A percentile compares a stretch with the other conserved stretches of the same genome.
Conservation (phyloP, 2,329 filamentous ascomycete species). For the Ceratocystis cubensis region DNA sequence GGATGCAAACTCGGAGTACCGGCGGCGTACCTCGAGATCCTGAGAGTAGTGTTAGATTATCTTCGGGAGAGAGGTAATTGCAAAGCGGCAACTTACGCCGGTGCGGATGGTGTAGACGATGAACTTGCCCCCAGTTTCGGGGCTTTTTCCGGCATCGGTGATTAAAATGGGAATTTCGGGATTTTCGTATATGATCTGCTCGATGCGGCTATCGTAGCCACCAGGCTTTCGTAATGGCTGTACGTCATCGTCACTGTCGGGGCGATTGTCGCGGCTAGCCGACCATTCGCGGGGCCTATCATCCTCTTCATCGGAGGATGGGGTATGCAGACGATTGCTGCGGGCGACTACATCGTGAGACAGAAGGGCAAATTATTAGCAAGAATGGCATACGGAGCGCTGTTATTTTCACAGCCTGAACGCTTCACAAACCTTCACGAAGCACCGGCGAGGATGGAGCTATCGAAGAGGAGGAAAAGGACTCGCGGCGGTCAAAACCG, state of each 20-base stretch:
- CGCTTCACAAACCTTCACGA: slow-evolving; percentile 42
- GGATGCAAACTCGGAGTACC: slow-evolving; percentile 94
- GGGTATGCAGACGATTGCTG: slow-evolving; percentile 13
- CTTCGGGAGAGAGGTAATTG: slow-evolving; percentile 7
- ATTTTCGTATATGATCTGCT: slow-evolving; percentile 95
- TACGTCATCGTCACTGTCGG: slow-evolving; percentile 34
- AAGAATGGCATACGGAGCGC: neutral
- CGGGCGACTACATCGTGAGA: slow-evolving; percentile 7
- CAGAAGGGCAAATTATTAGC: neutral
- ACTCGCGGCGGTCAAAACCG: slow-evolving; percentile 80
- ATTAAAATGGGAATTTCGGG: slow-evolving; percentile 83
- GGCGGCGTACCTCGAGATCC: slow-evolving; percentile 87
- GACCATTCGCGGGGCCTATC: slow-evolving; percentile 6
- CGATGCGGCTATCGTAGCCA: slow-evolving; percentile 86
- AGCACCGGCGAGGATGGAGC: slow-evolving; percentile 51
- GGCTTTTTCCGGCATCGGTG: slow-evolving; percentile 87
- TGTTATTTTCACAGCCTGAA: neutral
- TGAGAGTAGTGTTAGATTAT: slow-evolving; percentile 30
- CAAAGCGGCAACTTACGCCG: slow-evolving; percentile 47
- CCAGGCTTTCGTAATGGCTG: slow-evolving; percentile 59
- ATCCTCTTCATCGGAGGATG: slow-evolving; percentile 17
- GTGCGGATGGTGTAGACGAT: slow-evolving; percentile 97
- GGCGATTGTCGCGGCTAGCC: slow-evolving; percentile 26
- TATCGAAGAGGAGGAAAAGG: slow-evolving; percentile 52
- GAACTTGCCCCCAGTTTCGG: slow-evolving; percentile 79